These are phyloP conservation scores for Beta lomatogona DNA, from an alignment of 179 eudicot genomes.

Conservation along the genomic window DNA sequence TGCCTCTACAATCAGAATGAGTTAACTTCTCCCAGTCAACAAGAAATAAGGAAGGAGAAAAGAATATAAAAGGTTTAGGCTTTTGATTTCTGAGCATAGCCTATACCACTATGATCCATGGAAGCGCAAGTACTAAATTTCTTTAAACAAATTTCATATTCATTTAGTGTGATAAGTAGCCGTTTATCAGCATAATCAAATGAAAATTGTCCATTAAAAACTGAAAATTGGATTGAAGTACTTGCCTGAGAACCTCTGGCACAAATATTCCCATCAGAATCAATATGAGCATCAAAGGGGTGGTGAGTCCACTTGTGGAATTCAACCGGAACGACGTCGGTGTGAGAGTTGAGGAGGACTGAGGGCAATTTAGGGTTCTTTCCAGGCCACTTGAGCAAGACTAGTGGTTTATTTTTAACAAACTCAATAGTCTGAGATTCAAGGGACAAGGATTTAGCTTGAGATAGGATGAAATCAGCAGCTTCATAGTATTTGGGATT, in stretches of 20 bases:
- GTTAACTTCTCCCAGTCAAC: too few relatives aligned
- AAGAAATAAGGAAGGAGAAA: too few relatives aligned
- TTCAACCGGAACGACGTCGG: conserved; percentile 91
- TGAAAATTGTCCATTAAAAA: not conserved
- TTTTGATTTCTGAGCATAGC: not conserved
- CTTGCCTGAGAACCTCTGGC: conserved; percentile 78
- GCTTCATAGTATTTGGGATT: conserved; percentile 66
- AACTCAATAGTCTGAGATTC: conserved; percentile 53
- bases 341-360: conserved; percentile 75
- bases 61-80: too few relatives aligned
- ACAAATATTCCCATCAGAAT: conserved; percentile 47
- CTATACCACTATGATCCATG: not conserved
- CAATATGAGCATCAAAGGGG: conserved; percentile 63
- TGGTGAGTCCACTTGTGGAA: conserved; percentile 58
- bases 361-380: conserved; percentile 54
- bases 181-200: not conserved
- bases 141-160: not conserved
- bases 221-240: not conserved
- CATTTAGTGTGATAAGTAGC: not conserved
- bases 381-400: conserved; percentile 77
- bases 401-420: conserved; percentile 58
- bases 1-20: too few relatives aligned
- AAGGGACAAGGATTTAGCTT: conserved; percentile 56
- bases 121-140: not conserved
- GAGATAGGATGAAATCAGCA: conserved; percentile 54